Percentiles rank a stretch among this genome's conserved stretches.
Conservation (phyloP, 805 yeast genomes). For the Lipomyces japonicus region DNA sequence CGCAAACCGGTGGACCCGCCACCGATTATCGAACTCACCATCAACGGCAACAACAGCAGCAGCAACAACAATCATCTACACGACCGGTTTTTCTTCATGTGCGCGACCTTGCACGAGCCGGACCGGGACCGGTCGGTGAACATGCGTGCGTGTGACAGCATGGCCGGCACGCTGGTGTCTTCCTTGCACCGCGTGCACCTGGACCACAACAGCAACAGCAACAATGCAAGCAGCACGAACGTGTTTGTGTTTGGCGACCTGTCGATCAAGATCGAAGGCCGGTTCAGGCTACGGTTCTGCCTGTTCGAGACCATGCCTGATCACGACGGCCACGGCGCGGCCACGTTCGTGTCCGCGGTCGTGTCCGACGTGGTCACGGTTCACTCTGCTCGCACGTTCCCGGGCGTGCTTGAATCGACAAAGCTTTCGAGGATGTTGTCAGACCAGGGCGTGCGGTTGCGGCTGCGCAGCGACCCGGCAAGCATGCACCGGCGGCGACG, state of each 20-base stretch:
- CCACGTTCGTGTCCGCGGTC: conserved; percentile 23
- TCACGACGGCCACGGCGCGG: conserved; percentile 17
- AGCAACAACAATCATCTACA: conserved; percentile 24
- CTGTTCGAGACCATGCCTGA: conserved; percentile 29
- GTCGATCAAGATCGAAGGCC: conserved; percentile 25
- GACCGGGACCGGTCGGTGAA: conserved; percentile 12
- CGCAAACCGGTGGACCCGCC: conserved; percentile 30
- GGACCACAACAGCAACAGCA: conserved; percentile 23
- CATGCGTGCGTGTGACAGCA: conserved; percentile 24
- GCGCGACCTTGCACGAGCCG: conserved; percentile 24
- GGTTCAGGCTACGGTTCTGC: conserved; percentile 26
- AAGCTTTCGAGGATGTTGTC: conserved; percentile 28
- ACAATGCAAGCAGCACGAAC: no score
- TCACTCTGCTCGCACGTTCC: conserved; percentile 23
- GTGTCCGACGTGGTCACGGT: conserved; percentile 25
- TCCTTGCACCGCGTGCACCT: conserved; percentile 28
- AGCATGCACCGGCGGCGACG: not conserved
- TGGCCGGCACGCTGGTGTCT: conserved; percentile 29
- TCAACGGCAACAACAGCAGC: conserved; percentile 18
- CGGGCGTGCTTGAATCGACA: conserved; percentile 30
- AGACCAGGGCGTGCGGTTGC: conserved; percentile 30
- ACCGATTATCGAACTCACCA: conserved; percentile 26
- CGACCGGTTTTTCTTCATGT: conserved; percentile 28
- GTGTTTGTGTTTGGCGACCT: conserved; percentile 31
- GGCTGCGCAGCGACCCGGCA: conserved; percentile 28